Base-by-base conservation (phyloP, 495 filamentous ascomycete genomes). In the Hamigera avellanea region DNA sequence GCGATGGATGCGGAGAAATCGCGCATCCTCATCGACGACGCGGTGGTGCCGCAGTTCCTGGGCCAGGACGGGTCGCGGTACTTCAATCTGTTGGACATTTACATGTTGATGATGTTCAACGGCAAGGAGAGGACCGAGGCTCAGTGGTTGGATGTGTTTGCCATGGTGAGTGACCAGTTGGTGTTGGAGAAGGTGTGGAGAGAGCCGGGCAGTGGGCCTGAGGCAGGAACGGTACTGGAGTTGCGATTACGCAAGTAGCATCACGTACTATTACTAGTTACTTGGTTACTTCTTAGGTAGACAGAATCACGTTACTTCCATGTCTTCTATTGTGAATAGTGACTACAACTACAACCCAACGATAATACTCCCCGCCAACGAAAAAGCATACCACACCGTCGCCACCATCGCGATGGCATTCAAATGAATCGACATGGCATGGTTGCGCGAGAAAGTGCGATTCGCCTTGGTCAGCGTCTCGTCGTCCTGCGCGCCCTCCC, bases 401-500 rank as follows among this genome's bases (percentile, higher is more conserved):
- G 66, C 66, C 2, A 61, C 54, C 33, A 75, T 54, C 0, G 64
- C 57, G 19, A 74, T 51, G 10, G 73, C 43, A 47, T 77, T 76
- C 5, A 75, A 36, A 45, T 76, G 70, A 32, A 75, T 75, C 13
- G 53, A 57, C 66, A 72, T 75, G 4, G 70, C 70, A 41, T 78
- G 70, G 32, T 61, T 64, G 5, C 46, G 43, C 6, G 58, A 53
- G 37, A 78, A 76, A 2, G 36, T 40, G n/a, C 56, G 56, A 41
- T 66, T 70, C 0, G 64, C 41, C 14, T 37, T 41, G 19, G 52
- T 40, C 47, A 67, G 50, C 40, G 69, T 66, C 15, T 35, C 36
- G 14, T 2, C 52, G 45, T 56, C 26, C n/a, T n/a, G n/a, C n/a
- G n/a, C n/a, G n/a, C n/a, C n/a, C n/a, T n/a, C n/a, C n/a, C n/a